These are phyloP conservation scores for Paracorniculantispora psalliotae DNA, from an alignment of 2,329 filamentous ascomycete genomes.

Conservation along the genomic window DNA sequence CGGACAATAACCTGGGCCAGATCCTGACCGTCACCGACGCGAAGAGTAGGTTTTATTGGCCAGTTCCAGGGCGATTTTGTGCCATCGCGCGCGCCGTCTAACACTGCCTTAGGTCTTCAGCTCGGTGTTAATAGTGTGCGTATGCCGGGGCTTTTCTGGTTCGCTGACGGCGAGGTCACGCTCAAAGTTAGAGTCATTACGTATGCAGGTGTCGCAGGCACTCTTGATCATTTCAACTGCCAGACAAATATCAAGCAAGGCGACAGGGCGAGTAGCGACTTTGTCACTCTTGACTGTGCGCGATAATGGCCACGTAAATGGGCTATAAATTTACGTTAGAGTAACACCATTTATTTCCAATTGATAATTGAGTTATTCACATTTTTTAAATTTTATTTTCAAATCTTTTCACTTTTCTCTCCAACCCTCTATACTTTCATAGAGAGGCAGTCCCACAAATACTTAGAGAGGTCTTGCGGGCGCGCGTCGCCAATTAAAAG, in stretches of 20 bases:
- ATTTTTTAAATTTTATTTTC: neutral
- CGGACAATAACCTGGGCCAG: conserved; percentile 2
- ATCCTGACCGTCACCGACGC: conserved; percentile 5
- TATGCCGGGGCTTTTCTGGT: neutral
- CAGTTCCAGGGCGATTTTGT: neutral
- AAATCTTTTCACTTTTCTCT: too few species aligned
- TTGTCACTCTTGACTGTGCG: conserved; percentile 2
- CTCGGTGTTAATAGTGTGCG: conserved; percentile 3
- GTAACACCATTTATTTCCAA: too few species aligned
- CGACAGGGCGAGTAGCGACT: conserved; percentile 7
- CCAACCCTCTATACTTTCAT: neutral
- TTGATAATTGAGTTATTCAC: too few species aligned
- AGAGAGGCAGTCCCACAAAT: neutral
- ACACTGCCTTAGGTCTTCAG: neutral
- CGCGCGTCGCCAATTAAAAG: conserved; percentile 9
- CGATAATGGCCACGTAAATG: neutral
- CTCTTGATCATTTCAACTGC: conserved; percentile 4
- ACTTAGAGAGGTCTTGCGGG: neutral
- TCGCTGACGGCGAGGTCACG: neutral
- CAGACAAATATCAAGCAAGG: conserved; percentile 7
- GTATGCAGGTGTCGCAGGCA: conserved; percentile 4
- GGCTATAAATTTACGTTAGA: neutral
- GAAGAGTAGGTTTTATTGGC: neutral
- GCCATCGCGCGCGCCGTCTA: too few species aligned
- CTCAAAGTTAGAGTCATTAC: conserved; percentile 7